Conservation (phyloP, 1,284 basidiomycete species). For the Pyrrhoderma lamaoense region DNA sequence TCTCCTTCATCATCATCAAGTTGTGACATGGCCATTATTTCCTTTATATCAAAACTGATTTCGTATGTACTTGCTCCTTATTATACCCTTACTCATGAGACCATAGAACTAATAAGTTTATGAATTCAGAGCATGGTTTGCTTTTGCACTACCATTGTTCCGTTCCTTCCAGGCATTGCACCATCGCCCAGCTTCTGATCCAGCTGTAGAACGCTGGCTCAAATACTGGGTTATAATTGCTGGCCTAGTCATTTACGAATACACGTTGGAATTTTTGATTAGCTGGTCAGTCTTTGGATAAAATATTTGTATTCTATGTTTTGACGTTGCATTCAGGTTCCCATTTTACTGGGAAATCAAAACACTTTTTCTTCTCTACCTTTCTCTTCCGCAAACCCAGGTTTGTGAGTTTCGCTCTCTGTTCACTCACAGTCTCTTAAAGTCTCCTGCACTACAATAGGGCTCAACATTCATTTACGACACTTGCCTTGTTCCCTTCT, state of each 20-base stretch:
- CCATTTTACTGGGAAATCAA: constrained; percentile 77
- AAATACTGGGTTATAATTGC: constrained; percentile 63
- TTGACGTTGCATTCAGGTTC: constrained; percentile 41
- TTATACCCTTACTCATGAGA: too few species aligned
- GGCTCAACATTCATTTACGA: constrained; percentile 70
- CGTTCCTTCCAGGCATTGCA: constrained; percentile 62
- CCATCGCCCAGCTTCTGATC: constrained; percentile 47
- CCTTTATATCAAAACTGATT: constrained; percentile 8
- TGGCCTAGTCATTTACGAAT: constrained; percentile 60
- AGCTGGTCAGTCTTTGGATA: constrained; percentile 48
- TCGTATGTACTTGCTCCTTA: not conserved
- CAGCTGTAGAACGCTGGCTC: constrained; percentile 49
- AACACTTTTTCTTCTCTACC: constrained; percentile 62
- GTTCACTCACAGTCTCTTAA: not conserved
- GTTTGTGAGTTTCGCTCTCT: constrained; percentile 31
- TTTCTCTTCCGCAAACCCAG: constrained; percentile 69
- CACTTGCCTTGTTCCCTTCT: constrained; percentile 59
- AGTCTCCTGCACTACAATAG: constrained; percentile 31
- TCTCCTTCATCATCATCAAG: too few species aligned
- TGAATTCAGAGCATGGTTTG: constrained; percentile 59
- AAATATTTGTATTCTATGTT: not conserved
- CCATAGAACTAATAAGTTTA: too few species aligned
- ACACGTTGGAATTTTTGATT: constrained; percentile 58
- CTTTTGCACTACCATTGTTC: constrained; percentile 55
- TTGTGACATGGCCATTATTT: constrained; percentile 1